phyloP scores from a whole-genome alignment of 169 alveolate species.

The Plasmodium fragile region DNA sequence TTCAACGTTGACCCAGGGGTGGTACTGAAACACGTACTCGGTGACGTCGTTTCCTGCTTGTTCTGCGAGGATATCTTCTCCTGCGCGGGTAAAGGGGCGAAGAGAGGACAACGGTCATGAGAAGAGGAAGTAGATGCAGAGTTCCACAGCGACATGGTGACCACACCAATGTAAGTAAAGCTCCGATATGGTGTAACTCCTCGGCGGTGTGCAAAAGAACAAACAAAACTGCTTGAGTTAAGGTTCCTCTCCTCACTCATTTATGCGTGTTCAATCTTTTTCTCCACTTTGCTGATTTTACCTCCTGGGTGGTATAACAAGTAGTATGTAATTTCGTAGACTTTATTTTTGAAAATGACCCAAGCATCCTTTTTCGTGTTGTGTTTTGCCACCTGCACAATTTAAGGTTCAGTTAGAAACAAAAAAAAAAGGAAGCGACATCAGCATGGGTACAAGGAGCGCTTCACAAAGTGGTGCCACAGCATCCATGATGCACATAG shows the following conservation, averaged over 20 bases:
- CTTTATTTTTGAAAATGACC: constrained; percentile 83
- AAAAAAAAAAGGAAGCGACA: not conserved
- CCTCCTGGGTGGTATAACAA: constrained; percentile 88
- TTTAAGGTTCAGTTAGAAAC: not conserved
- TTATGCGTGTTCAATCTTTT: not conserved
- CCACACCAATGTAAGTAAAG: not conserved
- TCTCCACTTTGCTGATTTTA: constrained; percentile 5
- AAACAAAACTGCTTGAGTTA: not conserved
- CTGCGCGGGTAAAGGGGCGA: constrained; percentile 16
- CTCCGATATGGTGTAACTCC: not conserved
- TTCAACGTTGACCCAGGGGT: constrained; percentile 82
- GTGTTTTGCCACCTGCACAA: constrained; percentile 79
- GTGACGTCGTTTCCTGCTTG: constrained; percentile 81
- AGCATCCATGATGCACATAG: not conserved
- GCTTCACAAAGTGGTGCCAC: not conserved
- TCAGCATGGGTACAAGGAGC: not conserved
- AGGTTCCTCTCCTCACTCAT: not conserved
- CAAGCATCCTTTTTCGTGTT: constrained; percentile 81
- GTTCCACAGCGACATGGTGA: not conserved
- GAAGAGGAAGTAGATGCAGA: not conserved
- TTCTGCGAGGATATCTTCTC: constrained; percentile 75
- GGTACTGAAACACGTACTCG: constrained; percentile 53
- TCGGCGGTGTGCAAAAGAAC: not conserved
- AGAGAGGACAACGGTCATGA: not conserved
- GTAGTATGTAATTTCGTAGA: constrained; percentile 86